Percentiles rank a stretch among this genome's conserved stretches.
Evolutionary conservation across 164 flowering plant species (phyloP).

Genomic region (Vitis labrusca): DNA sequence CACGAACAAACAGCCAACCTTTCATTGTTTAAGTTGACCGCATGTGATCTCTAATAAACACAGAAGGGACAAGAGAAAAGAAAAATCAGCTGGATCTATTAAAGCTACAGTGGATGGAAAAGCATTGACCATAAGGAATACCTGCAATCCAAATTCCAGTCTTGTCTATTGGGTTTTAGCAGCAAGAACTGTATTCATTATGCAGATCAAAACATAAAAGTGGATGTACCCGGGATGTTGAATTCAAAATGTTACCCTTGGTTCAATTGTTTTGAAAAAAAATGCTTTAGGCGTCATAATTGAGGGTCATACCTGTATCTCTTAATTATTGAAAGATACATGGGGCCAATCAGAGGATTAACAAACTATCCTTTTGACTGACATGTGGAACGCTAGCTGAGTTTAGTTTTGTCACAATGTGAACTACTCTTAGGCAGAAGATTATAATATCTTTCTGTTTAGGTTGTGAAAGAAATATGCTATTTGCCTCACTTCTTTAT

Average conservation of each 20-base stretch:
- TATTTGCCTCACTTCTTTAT: neutral
- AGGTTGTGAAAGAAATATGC: neutral
- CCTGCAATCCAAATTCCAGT: neutral
- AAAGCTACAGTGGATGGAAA: neutral
- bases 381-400: neutral
- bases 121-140: neutral
- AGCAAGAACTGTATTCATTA: neutral
- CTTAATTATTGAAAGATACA: neutral
- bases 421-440: neutral
- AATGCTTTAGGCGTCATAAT: neutral
- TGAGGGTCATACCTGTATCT: neutral
- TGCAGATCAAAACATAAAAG: neutral
- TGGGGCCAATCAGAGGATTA: neutral
- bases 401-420: neutral
- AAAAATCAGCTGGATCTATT: neutral
- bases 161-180: neutral
- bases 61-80: neutral
- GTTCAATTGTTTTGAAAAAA: neutral
- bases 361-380: neutral
- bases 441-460: neutral
- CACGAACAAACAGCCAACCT: neutral
- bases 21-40: neutral
- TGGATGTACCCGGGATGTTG: neutral
- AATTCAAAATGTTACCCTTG: too few species aligned
- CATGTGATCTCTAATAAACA: neutral